Conservation (phyloP, 2,329 filamentous ascomycete genomes). For the Neopestalotiopsis rosae region DNA sequence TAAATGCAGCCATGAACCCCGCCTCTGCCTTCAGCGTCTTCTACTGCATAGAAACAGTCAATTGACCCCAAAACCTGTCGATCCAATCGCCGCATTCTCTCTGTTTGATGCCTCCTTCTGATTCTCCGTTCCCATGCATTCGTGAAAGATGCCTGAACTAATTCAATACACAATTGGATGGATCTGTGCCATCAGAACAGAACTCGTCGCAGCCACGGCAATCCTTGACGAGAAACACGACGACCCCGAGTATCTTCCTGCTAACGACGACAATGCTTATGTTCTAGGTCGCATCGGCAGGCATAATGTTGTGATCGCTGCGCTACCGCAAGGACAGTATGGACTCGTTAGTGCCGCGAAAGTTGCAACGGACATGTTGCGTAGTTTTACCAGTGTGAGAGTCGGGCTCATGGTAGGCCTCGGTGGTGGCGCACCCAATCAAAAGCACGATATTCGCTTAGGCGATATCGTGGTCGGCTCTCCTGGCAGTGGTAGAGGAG, state of each 20-base stretch:
- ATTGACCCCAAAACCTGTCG: too few relatives aligned
- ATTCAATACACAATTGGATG: constrained; percentile 45
- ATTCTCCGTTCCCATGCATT: too few relatives aligned
- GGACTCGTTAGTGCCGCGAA: constrained; percentile 31
- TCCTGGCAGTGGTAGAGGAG: constrained; percentile 24
- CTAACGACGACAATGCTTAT: constrained; percentile 36
- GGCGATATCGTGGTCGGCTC: constrained; percentile 39
- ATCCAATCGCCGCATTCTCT: too few relatives aligned
- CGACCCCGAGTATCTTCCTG: constrained; percentile 27
- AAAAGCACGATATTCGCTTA: constrained; percentile 35
- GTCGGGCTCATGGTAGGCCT: constrained; percentile 40
- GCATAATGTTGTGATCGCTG: constrained; percentile 43
- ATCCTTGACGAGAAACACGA: constrained; percentile 47
- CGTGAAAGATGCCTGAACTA: constrained; percentile 2
- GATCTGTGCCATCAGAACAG: constrained; percentile 46
- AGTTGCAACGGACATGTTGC: constrained; percentile 31
- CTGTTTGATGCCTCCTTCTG: too few relatives aligned
- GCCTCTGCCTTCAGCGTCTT: too few relatives aligned
- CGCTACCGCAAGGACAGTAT: constrained; percentile 32
- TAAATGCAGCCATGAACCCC: too few relatives aligned
- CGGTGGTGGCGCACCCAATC: constrained; percentile 37
- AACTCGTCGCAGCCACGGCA: constrained; percentile 42
- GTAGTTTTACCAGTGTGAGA: constrained; percentile 33
- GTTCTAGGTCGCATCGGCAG: constrained; percentile 35
- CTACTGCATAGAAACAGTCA: too few relatives aligned